Evolutionary conservation across 805 yeast genomes (phyloP).

Genomic region (Tetrapisispora pingtungensis): DNA sequence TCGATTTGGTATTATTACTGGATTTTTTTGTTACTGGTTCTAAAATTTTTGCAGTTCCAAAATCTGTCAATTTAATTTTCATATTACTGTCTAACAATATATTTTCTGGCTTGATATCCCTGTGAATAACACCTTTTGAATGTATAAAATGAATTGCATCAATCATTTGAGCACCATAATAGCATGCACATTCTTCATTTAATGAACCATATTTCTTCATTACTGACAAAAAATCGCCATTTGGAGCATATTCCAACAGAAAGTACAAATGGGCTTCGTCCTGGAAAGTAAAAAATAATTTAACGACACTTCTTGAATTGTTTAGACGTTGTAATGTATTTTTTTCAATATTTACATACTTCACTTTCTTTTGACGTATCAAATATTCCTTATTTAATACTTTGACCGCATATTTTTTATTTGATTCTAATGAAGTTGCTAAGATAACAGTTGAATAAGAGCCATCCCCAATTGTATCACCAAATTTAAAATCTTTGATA

Average conservation of each 20-base stretch:
- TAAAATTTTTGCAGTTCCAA: constrained; percentile 71
- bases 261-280: constrained; percentile 65
- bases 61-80: constrained; percentile 66
- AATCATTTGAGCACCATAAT: constrained; percentile 63
- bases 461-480: constrained; percentile 87
- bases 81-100: constrained; percentile 52
- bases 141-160: constrained; percentile 70
- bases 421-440: constrained; percentile 69
- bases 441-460: constrained; percentile 87
- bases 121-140: constrained; percentile 62
- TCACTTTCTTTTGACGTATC: constrained; percentile 72
- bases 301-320: constrained; percentile 50
- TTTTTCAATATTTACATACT: constrained; percentile 75
- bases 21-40: constrained; percentile 32
- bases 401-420: constrained; percentile 70
- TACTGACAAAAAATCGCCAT: constrained; percentile 63
- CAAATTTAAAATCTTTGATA: constrained; percentile 82
- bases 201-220: constrained; percentile 62
- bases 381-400: constrained; percentile 68
- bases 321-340: constrained; percentile 65
- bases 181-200: constrained; percentile 56
- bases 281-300: constrained; percentile 68
- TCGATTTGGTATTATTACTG: constrained; percentile 30
- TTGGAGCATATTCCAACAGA: constrained; percentile 68
- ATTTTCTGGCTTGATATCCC: constrained; percentile 81